These are phyloP conservation scores for Acanthamoeba polyphaga DNA, from an alignment of 208 protist genomes.

Conservation along the genomic window DNA sequence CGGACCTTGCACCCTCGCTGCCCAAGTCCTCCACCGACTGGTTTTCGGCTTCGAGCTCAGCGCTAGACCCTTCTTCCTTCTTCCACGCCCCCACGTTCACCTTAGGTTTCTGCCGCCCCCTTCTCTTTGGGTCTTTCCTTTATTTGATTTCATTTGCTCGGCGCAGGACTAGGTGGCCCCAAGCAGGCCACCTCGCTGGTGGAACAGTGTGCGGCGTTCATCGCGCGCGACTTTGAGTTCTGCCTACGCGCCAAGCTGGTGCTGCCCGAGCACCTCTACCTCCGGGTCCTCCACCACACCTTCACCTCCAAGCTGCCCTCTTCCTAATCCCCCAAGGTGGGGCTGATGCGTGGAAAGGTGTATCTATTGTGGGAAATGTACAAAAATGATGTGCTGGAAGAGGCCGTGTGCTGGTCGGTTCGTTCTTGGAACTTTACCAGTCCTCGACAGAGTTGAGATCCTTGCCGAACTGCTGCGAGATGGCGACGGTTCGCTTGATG, in stretches of 20 bases:
- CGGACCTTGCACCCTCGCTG: not conserved
- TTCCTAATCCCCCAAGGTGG: too few species aligned
- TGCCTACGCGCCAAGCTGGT: not conserved
- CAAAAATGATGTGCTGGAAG: too few species aligned
- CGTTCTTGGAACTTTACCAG: not conserved
- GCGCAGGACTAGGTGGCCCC: too few species aligned
- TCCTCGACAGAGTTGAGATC: not conserved
- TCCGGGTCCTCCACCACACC: not conserved
- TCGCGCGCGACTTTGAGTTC: not conserved
- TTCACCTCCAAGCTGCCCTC: not conserved
- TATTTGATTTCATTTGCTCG: too few species aligned
- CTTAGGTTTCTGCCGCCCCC: too few species aligned
- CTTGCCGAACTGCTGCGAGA: slow-evolving; percentile 67
- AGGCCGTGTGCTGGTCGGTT: too few species aligned
- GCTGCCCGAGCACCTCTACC: not conserved
- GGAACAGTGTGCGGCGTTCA: not conserved
- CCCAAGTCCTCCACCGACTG: too few species aligned
- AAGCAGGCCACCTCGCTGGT: not conserved
- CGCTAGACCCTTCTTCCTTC: too few species aligned
- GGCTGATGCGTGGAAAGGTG: too few species aligned
- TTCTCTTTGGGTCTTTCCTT: too few species aligned
- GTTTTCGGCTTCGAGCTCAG: not conserved
- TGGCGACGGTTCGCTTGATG: slow-evolving; percentile 16
- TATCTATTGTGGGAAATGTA: too few species aligned
- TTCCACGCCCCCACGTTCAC: too few species aligned